Base-by-base conservation (phyloP, 208 protist species). In the Crithidia bombi region DNA sequence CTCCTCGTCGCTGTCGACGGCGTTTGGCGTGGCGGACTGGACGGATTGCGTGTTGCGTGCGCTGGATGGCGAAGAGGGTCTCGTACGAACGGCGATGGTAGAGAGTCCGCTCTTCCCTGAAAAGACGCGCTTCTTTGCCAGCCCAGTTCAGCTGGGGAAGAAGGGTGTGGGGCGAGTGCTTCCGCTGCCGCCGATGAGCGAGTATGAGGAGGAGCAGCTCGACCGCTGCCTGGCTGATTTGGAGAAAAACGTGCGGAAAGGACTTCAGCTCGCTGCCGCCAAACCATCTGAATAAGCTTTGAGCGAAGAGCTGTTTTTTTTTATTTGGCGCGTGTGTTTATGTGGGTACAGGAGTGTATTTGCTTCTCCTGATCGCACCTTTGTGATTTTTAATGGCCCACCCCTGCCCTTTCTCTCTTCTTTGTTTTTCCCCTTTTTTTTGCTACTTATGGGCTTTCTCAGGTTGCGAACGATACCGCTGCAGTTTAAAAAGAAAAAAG, bases 161-260 rank as follows among this genome's bases (percentile, higher is more conserved):
- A 63, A 94, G 15, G 91, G 90, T 0, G 84, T 93, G 23, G 73
- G 83, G 57, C 63, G 73, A 14, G 62, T 92, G 32, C 59, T 82
- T 41, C 85, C 86, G 19, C 64, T 94, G 73, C 82, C 81, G 72
- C 12, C 81, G 35, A 39, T 93, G 23, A 85, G 75, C 58, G 65
- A 66, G 46, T 89, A 86, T 50, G 89, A 94, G 58, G 78, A 85
- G 69, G 66, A 73, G 55, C 79, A 89, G 52, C 65, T 98, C n/a
- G 90, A 96, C 41, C 84, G 79, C 33, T 83, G 90, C 67, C 30
- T 97, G 17, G 79, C 78, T 1, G 91, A 98, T 21, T 71, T 98
- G 43, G 65, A 94, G 66, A 89, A 81, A 55, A 96, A 95, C 73
- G 96, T 97, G 32, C 59, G 78, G 14, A 96, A 95, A 73, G 94